phyloP scores from a whole-genome alignment of 768 basidiomycete species.

The Tricholoma hemisulphureum region DNA sequence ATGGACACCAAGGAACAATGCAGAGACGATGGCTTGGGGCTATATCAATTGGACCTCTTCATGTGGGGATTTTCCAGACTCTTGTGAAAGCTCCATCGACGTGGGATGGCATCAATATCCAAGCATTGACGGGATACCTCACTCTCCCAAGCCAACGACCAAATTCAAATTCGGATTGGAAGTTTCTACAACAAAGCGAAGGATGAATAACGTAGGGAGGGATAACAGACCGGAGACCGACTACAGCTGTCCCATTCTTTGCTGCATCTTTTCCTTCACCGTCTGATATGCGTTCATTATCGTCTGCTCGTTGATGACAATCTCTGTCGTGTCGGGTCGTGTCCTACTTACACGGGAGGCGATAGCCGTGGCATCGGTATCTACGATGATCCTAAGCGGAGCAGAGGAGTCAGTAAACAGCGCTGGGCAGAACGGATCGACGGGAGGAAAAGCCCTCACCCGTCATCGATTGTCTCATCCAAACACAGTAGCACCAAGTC shows the following conservation, averaged over 20 bases:
- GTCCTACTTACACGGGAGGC: conserved; percentile 92
- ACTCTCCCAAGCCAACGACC: too few species aligned
- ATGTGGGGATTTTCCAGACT: too few species aligned
- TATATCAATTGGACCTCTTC: too few species aligned
- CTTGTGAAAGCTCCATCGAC: too few species aligned
- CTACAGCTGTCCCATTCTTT: conserved; percentile 77
- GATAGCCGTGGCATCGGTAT: conserved; percentile 95
- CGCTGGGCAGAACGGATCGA: neutral
- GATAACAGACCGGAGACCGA: neutral
- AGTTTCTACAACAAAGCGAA: neutral
- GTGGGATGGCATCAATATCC: too few species aligned
- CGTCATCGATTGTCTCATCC: conserved; percentile 98
- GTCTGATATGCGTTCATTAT: conserved; percentile 91
- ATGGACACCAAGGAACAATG: too few species aligned
- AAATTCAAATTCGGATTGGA: neutral
- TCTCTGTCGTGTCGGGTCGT: conserved; percentile 90
- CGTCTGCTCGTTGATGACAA: conserved; percentile 98
- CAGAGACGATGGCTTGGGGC: too few species aligned
- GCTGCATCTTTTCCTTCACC: conserved; percentile 80
- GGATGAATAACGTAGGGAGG: neutral
- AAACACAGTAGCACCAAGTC: conserved; percentile 90
- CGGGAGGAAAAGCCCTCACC: conserved; percentile 53
- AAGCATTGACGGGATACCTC: too few species aligned
- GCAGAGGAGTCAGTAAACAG: neutral
- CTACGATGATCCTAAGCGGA: conserved; percentile 79